phyloP scores from a whole-genome alignment of 306 rosid species.

The Pyrus betulifolia region DNA sequence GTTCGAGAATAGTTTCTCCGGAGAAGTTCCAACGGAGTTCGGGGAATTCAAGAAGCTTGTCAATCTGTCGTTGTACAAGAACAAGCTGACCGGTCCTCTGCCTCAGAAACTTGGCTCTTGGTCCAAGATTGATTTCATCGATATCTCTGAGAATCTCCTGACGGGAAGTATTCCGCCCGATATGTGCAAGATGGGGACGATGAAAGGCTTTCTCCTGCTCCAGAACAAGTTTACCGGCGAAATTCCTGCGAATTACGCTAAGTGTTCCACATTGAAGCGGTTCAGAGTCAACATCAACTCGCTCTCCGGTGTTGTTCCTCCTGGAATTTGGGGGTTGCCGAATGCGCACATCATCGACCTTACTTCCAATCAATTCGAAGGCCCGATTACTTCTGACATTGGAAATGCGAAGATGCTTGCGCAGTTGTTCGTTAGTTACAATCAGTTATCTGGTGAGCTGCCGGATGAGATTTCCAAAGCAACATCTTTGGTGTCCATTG shows the following conservation, averaged over 20 bases:
- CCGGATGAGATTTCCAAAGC: constrained; percentile 57
- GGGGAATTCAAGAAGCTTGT: constrained; percentile 60
- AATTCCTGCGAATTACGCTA: constrained; percentile 54
- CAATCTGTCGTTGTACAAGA: constrained; percentile 50
- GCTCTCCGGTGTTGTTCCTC: constrained; percentile 61
- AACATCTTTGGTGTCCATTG: constrained; percentile 35
- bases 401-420: constrained; percentile 44
- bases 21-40: constrained; percentile 56
- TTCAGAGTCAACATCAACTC: constrained; percentile 68
- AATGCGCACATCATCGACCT: constrained; percentile 46
- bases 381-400: constrained; percentile 50
- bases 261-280: constrained; percentile 42
- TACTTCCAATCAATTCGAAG: constrained; percentile 43
- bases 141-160: constrained; percentile 63
- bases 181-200: constrained; percentile 64
- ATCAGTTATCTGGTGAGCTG: constrained; percentile 53
- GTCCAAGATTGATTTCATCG: constrained; percentile 50
- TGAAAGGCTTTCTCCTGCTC: constrained; percentile 38
- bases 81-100: constrained; percentile 55
- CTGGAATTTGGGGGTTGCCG: constrained; percentile 76
- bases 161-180: constrained; percentile 75
- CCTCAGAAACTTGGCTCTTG: constrained; percentile 72
- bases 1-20: constrained; percentile 42
- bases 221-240: constrained; percentile 78
- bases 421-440: constrained; percentile 28